Evolutionary conservation across 306 rosid genomes (phyloP), one percentile per base, ranked within the genome.

Genomic region (Acacia melanoxylon): DNA sequence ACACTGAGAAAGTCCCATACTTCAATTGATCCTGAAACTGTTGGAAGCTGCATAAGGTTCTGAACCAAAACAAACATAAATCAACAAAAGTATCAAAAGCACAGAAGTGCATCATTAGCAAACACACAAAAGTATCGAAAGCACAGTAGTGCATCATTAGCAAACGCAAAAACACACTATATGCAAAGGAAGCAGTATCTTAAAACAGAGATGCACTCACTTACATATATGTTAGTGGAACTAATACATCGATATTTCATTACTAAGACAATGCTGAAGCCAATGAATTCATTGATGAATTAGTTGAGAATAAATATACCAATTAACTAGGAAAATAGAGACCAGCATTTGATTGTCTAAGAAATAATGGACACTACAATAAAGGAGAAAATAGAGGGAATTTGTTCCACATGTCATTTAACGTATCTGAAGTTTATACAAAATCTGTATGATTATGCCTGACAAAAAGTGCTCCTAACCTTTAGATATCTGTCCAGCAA

Each of bases 1-100:
- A 96, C 99, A 87, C 98, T 93, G 76, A 96, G 90, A 83, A 96
- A 96, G 88, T 96, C 99, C 98, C 99, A 96, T 72, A 93, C 96
- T 91, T 96, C 99, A 88, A 96, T 92, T 83, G 98, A 96, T 85
- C 94, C 99, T 63, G 98, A 96, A 86, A 96, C 86, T 83, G 87
- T 90, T 74, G 98, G 99, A 78, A 96, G 93, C 87, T 88, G 97
- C 97, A 93, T 91, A 74, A 96, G 94, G 84, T 87, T 86, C 99
- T 96, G 97, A 85, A 74, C 74, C 73, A 62, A 48, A 82, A 72
- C 24, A 86, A 83, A 33, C 66, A 87, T 5, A 59, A 16, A 65
- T 77, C 87, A 82, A 48, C 41, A 63, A 76, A 37, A 76, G 59
- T 66, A 87, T 54, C 68, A 77, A 80, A 75, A 81, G 42, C 85